Percentiles rank a stretch among this genome's conserved stretches.
These are phyloP conservation scores for Colletotrichum sidae DNA, from an alignment of 2,329 filamentous ascomycete species.

Conservation along the genomic window DNA sequence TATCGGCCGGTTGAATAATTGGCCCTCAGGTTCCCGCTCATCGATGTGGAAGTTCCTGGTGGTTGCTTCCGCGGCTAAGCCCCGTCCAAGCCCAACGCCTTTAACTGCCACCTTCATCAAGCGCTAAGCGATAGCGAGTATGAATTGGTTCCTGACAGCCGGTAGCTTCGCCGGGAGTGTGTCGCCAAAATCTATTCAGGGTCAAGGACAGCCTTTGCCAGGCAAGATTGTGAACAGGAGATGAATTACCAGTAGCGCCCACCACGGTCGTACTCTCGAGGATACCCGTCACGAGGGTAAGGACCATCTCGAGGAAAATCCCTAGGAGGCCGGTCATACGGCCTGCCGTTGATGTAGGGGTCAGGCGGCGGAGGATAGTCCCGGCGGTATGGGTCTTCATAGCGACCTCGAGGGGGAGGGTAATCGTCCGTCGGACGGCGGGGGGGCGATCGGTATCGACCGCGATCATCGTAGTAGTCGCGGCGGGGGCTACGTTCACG, in stretches of 20 bases:
- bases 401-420: slow-evolving; percentile 71
- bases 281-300: slow-evolving; percentile 58
- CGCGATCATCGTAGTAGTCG: slow-evolving; percentile 88
- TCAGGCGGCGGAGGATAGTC: slow-evolving; percentile 75
- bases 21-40: too few relatives aligned
- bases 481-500: slow-evolving; percentile 88
- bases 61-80: too few relatives aligned
- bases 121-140: too few relatives aligned
- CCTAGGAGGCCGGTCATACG: slow-evolving; percentile 65
- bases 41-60: too few relatives aligned
- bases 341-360: slow-evolving; percentile 67
- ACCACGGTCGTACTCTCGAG: slow-evolving; percentile 63
- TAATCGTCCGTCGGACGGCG: slow-evolving; percentile 86
- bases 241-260: slow-evolving; percentile 62
- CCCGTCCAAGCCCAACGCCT: too few relatives aligned
- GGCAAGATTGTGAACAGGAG: slow-evolving; percentile 30
- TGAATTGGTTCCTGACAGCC: too few relatives aligned
- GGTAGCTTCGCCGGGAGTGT: too few relatives aligned
- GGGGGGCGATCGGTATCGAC: slow-evolving; percentile 83
- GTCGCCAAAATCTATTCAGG: slow-evolving; percentile 34
- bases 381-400: slow-evolving; percentile 82
- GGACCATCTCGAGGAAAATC: slow-evolving; percentile 64
- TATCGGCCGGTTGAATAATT: too few relatives aligned
- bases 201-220: slow-evolving; percentile 38
- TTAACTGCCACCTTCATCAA: too few relatives aligned